Base-by-base conservation (phyloP, 2,329 filamentous ascomycete genomes). In the Sphaerulina populicola region DNA sequence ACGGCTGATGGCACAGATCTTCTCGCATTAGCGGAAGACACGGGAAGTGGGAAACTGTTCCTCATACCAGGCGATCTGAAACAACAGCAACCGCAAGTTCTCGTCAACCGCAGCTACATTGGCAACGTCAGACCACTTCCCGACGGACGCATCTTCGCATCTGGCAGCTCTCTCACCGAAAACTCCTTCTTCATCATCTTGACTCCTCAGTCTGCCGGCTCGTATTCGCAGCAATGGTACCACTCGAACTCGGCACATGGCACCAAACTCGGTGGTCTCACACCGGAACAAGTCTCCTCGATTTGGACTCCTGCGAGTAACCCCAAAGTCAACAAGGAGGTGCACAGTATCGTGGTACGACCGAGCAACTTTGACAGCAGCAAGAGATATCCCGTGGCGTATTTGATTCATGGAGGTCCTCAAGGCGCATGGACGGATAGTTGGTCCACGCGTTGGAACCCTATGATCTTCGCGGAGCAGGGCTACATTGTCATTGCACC, bases 11-110 rank as follows among this genome's bases (percentile, higher is more conserved):
- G 83, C 49, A 72, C 77, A 52, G 76, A 78, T 45, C 68, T 95
- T 4, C 86, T 85, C 60, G 77, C 90, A n/a, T 79, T 80, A 1
- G 86, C 85, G 3, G 87, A 94, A 66, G 79, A 85, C 48, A 69
- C 79, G 36, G 88, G 82, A 1, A 76, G 78, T 41, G 73, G 72
- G 7, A 72, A 80, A 44, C 71, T 88, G 0, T 88, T 79, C 73
- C 44, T 49, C 14, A 43, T 52, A 29, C 44, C 38, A 43, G 36
- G 47, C 12, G 42, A 49, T 31, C 29, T 40, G 30, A 44, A 7
- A 67, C 75, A 15, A 14, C 18, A 54, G 23, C 35, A 48, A 33
- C 49, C 48, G 18, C 44, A 48, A 51, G 80, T 81, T 3, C 65
- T 85, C 18, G 74, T 76, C 10, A 67, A 71, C 21, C 70, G 78